A percentile compares a stretch with the other conserved stretches of the same genome.
phyloP scores from a whole-genome alignment of 495 filamentous ascomycete genomes.

The Physcia stellaris region DNA sequence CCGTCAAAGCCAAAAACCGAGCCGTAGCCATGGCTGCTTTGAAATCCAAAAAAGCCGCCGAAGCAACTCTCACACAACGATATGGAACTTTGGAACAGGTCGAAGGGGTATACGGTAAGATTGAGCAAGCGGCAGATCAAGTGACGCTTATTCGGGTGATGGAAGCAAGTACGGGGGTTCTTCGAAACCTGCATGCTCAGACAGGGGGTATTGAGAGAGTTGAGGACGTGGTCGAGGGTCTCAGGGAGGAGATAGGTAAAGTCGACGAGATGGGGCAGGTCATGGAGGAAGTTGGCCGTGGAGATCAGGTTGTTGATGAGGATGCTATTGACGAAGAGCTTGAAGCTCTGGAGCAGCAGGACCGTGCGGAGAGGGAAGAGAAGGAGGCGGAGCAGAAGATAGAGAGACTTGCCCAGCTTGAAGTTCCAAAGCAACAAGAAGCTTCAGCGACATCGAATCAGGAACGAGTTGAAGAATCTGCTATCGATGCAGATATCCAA shows the following conservation, averaged over 20 bases:
- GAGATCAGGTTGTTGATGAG: conserved; percentile 53
- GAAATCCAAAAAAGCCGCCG: conserved; percentile 68
- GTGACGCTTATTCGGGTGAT: conserved; percentile 69
- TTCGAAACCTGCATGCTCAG: conserved; percentile 58
- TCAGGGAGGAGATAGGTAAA: conserved; percentile 68
- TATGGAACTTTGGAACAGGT: conserved; percentile 62
- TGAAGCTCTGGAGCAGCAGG: conserved; percentile 55
- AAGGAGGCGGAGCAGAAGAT: conserved; percentile 30
- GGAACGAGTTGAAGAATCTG: no score
- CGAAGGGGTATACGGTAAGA: conserved; percentile 63
- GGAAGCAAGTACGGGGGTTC: conserved; percentile 56
- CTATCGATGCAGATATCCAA: no score
- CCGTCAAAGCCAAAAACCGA: conserved; percentile 56
- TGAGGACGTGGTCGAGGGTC: conserved; percentile 54
- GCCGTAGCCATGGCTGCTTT: conserved; percentile 60
- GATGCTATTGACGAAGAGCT: conserved; percentile 81
- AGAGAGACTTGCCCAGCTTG: conserved; percentile 25
- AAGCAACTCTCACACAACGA: conserved; percentile 53
- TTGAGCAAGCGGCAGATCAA: conserved; percentile 76
- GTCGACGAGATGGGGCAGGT: conserved; percentile 72
- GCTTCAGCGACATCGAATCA: background rate
- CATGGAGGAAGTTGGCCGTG: conserved; percentile 45
- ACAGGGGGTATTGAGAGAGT: conserved; percentile 67
- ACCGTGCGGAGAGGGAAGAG: conserved; percentile 42
- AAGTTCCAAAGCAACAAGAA: no score